Evolutionary conservation across 2,329 filamentous ascomycete genomes (phyloP).

Genomic region (Exophiala oligosperma): DNA sequence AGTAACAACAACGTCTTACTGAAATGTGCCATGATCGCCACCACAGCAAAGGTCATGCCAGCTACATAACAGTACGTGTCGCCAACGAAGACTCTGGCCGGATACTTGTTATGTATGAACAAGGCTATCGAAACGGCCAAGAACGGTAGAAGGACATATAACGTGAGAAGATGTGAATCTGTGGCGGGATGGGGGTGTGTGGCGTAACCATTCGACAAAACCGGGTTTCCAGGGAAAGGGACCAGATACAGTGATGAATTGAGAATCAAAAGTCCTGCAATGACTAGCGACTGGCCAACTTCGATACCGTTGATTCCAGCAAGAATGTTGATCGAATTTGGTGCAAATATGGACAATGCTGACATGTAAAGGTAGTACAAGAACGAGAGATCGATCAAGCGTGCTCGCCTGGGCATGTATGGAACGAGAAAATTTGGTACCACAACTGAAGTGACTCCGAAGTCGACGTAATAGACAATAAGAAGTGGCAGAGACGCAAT

Average conservation of each 20-base stretch:
- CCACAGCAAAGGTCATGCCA: slow-evolving; percentile 97
- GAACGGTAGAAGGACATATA: slow-evolving; percentile 93
- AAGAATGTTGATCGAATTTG: slow-evolving; percentile 99
- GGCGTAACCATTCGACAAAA: slow-evolving; percentile 41
- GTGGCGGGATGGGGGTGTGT: slow-evolving; percentile 89
- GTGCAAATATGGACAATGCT: slow-evolving; percentile 92
- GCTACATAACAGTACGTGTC: slow-evolving; percentile 99
- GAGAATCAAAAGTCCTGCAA: slow-evolving; percentile 76
- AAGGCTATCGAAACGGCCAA: slow-evolving; percentile 87
- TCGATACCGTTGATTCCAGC: slow-evolving; percentile 99
- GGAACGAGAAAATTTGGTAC: slow-evolving; percentile 81
- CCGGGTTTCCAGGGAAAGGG: slow-evolving; percentile 47
- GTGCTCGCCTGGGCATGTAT: slow-evolving; percentile 64
- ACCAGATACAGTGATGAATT: slow-evolving; percentile 87
- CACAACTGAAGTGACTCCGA: slow-evolving; percentile 93
- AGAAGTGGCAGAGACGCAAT: slow-evolving; percentile 91
- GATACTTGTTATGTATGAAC: slow-evolving; percentile 92
- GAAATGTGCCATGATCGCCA: slow-evolving; percentile 95
- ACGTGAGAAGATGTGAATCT: slow-evolving; percentile 92
- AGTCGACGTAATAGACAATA: slow-evolving; percentile 97
- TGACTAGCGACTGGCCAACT: slow-evolving; percentile 88
- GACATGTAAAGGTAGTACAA: slow-evolving; percentile 98
- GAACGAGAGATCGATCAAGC: slow-evolving; percentile 77
- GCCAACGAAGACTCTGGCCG: slow-evolving; percentile 90
- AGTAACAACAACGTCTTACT: slow-evolving; percentile 92